Evolutionary conservation across 495 filamentous ascomycete genomes (phyloP).

Genomic region (Podospora pseudopauciseta): DNA sequence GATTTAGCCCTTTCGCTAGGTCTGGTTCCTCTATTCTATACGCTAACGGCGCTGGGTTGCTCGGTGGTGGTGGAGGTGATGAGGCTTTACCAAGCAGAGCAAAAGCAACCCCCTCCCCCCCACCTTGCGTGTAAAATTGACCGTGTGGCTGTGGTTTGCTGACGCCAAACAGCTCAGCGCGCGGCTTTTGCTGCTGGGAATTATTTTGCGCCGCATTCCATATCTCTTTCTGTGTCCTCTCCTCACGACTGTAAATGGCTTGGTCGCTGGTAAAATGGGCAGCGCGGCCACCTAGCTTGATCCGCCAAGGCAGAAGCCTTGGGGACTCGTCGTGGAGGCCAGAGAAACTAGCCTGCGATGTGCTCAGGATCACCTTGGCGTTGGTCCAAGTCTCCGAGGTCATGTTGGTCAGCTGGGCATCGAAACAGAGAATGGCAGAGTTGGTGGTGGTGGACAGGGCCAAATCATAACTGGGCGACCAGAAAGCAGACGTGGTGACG

Average conservation of each 20-base stretch:
- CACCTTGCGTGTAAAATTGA: too few species aligned
- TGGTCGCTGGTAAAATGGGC: constrained; percentile 19
- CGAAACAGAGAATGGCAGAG: constrained; percentile 56
- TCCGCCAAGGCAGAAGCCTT: constrained; percentile 56
- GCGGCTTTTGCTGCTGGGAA: constrained; percentile 28
- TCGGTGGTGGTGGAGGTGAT: not conserved
- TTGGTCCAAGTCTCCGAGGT: constrained; percentile 68
- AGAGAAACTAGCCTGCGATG: constrained; percentile 62
- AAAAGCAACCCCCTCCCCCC: not conserved
- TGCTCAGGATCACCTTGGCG: constrained; percentile 62
- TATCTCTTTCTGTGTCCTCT: constrained; percentile 22
- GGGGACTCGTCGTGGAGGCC: constrained; percentile 59
- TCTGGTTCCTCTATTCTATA: too few species aligned
- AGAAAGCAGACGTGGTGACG: constrained; percentile 58
- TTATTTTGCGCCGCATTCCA: constrained; percentile 27
- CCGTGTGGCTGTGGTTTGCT: not conserved
- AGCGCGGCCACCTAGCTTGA: constrained; percentile 42
- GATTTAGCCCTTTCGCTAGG: too few species aligned
- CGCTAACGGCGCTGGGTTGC: not conserved
- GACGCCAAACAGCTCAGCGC: constrained; percentile 35
- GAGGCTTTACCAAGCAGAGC: not conserved
- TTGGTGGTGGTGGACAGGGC: constrained; percentile 54
- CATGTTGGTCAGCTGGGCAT: constrained; percentile 60
- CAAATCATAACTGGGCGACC: constrained; percentile 66
- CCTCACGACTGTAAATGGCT: constrained; percentile 29